phyloP scores from a whole-genome alignment of 2,329 filamentous ascomycete genomes.

The Microdochium nivale region DNA sequence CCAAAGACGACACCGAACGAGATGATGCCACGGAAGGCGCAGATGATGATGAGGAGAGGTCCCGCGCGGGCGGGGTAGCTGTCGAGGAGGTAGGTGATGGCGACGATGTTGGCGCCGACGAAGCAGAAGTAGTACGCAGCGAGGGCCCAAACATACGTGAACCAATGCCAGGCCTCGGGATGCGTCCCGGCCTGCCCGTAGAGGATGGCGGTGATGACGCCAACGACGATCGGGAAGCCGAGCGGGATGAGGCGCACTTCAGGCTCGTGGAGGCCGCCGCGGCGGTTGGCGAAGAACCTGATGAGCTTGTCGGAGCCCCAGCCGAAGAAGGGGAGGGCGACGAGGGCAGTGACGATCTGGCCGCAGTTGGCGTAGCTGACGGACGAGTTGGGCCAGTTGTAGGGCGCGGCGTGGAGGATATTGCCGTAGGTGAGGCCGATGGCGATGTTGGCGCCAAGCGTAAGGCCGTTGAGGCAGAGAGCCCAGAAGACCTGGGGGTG shows the following conservation, averaged over 20 bases:
- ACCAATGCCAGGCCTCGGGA: slow-evolving; percentile 24
- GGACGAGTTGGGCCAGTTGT: slow-evolving; percentile 5
- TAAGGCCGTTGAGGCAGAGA: slow-evolving; percentile 13
- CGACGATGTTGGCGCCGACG: slow-evolving; percentile 14
- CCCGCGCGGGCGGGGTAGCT: slow-evolving; percentile 19
- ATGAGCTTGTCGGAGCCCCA: slow-evolving; percentile 11
- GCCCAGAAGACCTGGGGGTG: slow-evolving; percentile 19
- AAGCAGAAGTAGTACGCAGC: slow-evolving; percentile 16
- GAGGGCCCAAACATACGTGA: slow-evolving; percentile 17
- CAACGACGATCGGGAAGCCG: slow-evolving; percentile 12
- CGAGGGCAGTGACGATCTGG: slow-evolving; percentile 10
- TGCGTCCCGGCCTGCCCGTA: slow-evolving; percentile 18
- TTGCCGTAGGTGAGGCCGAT: slow-evolving; percentile 11
- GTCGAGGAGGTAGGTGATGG: slow-evolving; percentile 18
- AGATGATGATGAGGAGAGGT: slow-evolving; percentile 13
- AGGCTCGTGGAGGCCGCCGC: slow-evolving; percentile 3
- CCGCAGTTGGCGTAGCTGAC: slow-evolving; percentile 10
- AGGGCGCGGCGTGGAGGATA: slow-evolving; percentile 11
- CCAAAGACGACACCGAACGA: slow-evolving; percentile 15
- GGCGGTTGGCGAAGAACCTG: slow-evolving; percentile 1
- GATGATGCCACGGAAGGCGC: slow-evolving; percentile 14
- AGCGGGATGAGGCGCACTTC: slow-evolving; percentile 16
- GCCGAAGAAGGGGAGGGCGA: slow-evolving; percentile 10
- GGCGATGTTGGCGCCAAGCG: slow-evolving; percentile 14
- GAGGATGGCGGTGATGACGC: slow-evolving; percentile 4